Evolutionary conservation across 1,284 basidiomycete genomes (phyloP).

Genomic region (Ceraceosorus bombacis): DNA sequence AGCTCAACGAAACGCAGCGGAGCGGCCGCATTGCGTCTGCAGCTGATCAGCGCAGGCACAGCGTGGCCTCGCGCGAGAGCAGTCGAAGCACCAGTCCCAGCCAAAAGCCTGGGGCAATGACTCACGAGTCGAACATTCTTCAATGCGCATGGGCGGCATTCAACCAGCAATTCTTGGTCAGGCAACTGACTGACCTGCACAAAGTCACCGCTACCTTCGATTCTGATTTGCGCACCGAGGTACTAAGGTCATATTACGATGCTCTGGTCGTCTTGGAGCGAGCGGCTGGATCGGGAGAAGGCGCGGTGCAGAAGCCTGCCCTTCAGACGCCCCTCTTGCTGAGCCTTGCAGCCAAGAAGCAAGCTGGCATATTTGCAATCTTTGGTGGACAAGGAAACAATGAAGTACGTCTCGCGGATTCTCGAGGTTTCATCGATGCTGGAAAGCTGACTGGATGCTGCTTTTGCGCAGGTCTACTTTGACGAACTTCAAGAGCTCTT

Average conservation of each 20-base stretch:
- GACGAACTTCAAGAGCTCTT: constrained; percentile 87
- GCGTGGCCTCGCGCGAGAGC: not conserved
- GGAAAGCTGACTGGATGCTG: too few species aligned
- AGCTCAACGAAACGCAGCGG: constrained; percentile 13
- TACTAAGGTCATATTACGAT: constrained; percentile 72
- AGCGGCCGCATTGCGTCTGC: not conserved
- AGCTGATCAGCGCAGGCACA: not conserved
- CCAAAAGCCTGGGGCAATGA: constrained; percentile 64
- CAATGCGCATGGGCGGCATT: constrained; percentile 44
- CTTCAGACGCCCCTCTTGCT: constrained; percentile 63
- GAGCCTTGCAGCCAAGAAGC: constrained; percentile 60
- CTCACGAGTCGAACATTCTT: constrained; percentile 68
- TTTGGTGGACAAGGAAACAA: constrained; percentile 99
- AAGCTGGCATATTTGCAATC: constrained; percentile 79
- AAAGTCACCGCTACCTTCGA: constrained; percentile 69
- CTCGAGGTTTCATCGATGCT: too few species aligned
- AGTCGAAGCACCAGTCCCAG: constrained; percentile 57
- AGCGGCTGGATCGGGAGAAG: constrained; percentile 51
- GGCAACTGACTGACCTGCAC: constrained; percentile 60
- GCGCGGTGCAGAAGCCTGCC: constrained; percentile 52
- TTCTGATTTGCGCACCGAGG: constrained; percentile 62
- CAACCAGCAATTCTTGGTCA: constrained; percentile 25
- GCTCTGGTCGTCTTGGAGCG: constrained; percentile 68
- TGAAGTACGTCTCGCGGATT: constrained; percentile 54
- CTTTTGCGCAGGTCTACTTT: constrained; percentile 65